Evolutionary conservation across 768 basidiomycete species (phyloP).

Genomic region (Mycena filopes): DNA sequence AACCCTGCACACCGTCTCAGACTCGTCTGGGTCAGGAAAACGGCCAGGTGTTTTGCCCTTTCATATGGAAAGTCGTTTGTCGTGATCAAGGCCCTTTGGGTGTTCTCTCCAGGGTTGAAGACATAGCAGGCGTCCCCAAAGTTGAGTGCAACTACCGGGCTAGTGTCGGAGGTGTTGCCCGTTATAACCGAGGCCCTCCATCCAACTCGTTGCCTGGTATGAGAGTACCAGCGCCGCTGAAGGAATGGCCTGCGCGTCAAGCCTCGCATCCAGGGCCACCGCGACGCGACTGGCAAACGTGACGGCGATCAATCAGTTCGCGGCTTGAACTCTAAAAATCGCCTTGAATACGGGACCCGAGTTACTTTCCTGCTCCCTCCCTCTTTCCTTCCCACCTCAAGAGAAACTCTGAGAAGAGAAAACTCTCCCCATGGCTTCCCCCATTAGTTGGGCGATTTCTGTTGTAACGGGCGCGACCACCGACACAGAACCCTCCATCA

Average conservation of each 20-base stretch:
- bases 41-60: background rate
- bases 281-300: too few species aligned
- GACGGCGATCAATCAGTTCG: too few species aligned
- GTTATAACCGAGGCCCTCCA: conserved; percentile 10
- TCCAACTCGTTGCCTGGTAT: background rate
- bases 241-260: too few species aligned
- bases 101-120: conserved; percentile 14
- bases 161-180: conserved; percentile 2
- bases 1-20: background rate
- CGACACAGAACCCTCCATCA: conserved; percentile 85
- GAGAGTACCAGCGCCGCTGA: too few species aligned
- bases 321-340: too few species aligned
- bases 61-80: background rate
- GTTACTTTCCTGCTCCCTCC: background rate
- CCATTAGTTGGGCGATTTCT: conserved; percentile 75
- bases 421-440: too few species aligned
- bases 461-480: conserved; percentile 68
- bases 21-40: conserved; percentile 1
- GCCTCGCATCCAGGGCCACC: too few species aligned
- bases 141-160: background rate
- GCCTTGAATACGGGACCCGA: too few species aligned
- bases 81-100: background rate
- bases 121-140: background rate
- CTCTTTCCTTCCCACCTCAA: background rate
- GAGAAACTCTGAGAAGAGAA: too few species aligned